Percentiles rank a stretch among this genome's conserved stretches.
These are phyloP conservation scores for Krasilnikovozyma curviuscula DNA, from an alignment of 768 basidiomycete species.

Conservation along the genomic window DNA sequence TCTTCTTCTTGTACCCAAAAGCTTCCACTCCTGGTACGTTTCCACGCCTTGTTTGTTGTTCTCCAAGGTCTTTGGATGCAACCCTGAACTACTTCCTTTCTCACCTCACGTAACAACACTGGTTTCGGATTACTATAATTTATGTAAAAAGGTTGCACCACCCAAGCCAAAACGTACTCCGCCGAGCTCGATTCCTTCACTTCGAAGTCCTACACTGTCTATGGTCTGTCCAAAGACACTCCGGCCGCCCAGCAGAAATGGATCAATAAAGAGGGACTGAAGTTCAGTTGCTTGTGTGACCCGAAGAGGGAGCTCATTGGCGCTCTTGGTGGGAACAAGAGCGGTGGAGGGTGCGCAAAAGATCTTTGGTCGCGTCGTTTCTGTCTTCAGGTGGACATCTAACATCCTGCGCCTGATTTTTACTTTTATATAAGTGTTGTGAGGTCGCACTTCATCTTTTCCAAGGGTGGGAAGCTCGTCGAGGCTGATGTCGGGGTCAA, in stretches of 20 bases:
- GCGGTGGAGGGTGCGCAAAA: too few species aligned
- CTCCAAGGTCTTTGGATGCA: not conserved
- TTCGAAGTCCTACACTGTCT: not conserved
- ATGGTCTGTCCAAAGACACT: conserved; percentile 32
- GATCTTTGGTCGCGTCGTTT: conserved; percentile 38
- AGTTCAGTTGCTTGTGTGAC: conserved; percentile 73
- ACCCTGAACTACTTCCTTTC: not conserved
- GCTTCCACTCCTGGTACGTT: conserved; percentile 18
- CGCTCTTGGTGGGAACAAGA: conserved; percentile 67
- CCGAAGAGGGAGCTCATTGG: conserved; percentile 60
- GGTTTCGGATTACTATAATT: too few species aligned
- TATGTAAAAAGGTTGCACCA: conserved; percentile 78
- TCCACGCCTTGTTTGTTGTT: not conserved
- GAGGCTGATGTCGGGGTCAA: conserved; percentile 72
- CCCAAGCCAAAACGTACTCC: conserved; percentile 71
- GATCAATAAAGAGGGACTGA: conserved; percentile 49
- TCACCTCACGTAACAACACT: too few species aligned
- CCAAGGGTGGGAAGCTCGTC: conserved; percentile 70
- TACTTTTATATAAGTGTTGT: not conserved
- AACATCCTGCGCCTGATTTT: conserved; percentile 33
- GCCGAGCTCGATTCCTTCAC: conserved; percentile 30
- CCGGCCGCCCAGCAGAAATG: conserved; percentile 49
- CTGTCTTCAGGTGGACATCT: too few species aligned
- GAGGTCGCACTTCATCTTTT: conserved; percentile 80
- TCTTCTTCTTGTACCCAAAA: conserved; percentile 35